These are phyloP conservation scores for Sphaerulina vaccinii DNA, from an alignment of 2,329 filamentous ascomycete species.

Conservation along the genomic window DNA sequence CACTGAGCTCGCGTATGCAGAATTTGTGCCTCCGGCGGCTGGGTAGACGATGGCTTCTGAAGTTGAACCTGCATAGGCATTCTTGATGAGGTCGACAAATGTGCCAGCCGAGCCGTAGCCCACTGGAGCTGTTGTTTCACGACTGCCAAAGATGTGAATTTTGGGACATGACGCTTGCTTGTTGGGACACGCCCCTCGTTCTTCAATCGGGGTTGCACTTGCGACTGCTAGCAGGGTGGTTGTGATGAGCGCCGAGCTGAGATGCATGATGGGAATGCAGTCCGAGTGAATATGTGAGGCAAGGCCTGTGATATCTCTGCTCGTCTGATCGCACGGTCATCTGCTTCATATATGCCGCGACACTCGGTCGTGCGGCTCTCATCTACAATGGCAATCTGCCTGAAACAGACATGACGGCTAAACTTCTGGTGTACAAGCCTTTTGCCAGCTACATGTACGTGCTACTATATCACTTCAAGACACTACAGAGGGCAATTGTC, in stretches of 20 bases:
- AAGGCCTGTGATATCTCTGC: background rate
- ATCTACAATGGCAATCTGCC: background rate
- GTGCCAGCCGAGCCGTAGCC: constrained; percentile 43
- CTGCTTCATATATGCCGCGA: background rate
- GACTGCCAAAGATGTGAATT: constrained; percentile 47
- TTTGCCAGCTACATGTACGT: background rate
- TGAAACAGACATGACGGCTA: constrained; percentile 2
- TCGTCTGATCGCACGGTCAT: background rate
- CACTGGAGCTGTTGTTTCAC: constrained; percentile 41
- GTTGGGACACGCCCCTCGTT: too few species aligned
- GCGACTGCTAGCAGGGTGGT: background rate
- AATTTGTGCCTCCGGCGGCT: constrained; percentile 57
- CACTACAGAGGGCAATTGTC: background rate
- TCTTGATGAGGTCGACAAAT: constrained; percentile 43
- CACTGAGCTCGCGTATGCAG: constrained; percentile 60
- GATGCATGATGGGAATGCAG: background rate
- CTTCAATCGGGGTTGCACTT: background rate
- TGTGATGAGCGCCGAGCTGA: background rate
- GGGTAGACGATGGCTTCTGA: constrained; percentile 49
- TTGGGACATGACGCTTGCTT: constrained; percentile 41
- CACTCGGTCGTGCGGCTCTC: background rate
- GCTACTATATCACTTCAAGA: background rate
- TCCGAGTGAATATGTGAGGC: too few species aligned
- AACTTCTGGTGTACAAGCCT: background rate
- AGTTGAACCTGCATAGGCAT: constrained; percentile 42